phyloP scores from a whole-genome alignment of 1,284 basidiomycete species.

The Apiotrichum porosum region DNA sequence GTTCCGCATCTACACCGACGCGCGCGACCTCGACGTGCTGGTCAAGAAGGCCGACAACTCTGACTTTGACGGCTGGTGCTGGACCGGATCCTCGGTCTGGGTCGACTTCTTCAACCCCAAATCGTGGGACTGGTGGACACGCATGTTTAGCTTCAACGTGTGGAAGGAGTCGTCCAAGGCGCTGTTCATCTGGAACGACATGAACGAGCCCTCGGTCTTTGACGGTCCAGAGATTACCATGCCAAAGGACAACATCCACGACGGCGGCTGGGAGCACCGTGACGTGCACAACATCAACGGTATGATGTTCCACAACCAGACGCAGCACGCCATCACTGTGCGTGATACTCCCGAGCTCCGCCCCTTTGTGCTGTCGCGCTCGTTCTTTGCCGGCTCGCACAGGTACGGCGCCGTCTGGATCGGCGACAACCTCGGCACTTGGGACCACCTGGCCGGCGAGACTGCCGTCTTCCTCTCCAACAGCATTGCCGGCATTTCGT shows the following conservation, averaged over 20 bases:
- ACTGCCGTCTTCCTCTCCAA: conserved; percentile 91
- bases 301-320: conserved; percentile 65
- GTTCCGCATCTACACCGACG: conserved; percentile 83
- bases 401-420: conserved; percentile 98
- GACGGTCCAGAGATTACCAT: conserved; percentile 98
- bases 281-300: conserved; percentile 61
- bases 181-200: conserved; percentile 95
- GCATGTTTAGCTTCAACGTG: conserved; percentile 65
- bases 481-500: conserved; percentile 88
- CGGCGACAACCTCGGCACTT: conserved; percentile 94
- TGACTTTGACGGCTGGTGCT: conserved; percentile 98
- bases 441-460: conserved; percentile 91
- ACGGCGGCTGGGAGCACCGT: conserved; percentile 90
- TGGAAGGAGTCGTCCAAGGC: conserved; percentile 60
- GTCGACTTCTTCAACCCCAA: conserved; percentile 93
- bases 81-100: conserved; percentile 93
- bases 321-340: conserved; percentile 71
- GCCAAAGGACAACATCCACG: conserved; percentile 89
- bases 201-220: conserved; percentile 99
- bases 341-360: conserved; percentile 71
- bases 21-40: conserved; percentile 72
- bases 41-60: conserved; percentile 74
- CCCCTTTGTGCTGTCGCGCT: conserved; percentile 91
- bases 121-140: conserved; percentile 87
- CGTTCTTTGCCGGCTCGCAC: conserved; percentile 94